phyloP scores from a whole-genome alignment of 1,139 yeast genomes.

The Komagataea norvegica region DNA sequence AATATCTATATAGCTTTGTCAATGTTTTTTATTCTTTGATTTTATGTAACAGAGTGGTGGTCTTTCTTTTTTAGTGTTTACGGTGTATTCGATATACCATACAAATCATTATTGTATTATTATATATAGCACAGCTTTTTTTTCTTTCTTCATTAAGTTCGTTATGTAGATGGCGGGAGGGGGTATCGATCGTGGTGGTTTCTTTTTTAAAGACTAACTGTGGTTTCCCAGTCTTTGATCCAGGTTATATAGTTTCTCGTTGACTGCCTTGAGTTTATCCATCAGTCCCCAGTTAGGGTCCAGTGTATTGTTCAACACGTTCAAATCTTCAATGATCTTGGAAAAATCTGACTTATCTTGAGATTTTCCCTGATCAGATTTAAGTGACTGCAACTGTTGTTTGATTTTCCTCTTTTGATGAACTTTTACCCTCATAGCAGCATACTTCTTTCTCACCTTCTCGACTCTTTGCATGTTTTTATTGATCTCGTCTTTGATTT shows the following conservation, averaged over 20 bases:
- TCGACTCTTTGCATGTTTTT: slow-evolving; percentile 36
- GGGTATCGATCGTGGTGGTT: background rate
- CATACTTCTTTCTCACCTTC: slow-evolving; percentile 33
- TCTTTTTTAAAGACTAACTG: background rate
- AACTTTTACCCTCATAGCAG: slow-evolving; percentile 6
- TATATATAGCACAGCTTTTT: too few relatives aligned
- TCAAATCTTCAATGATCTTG: slow-evolving; percentile 17
- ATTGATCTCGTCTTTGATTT: slow-evolving; percentile 37
- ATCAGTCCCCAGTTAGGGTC: slow-evolving; percentile 41
- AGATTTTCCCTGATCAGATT: slow-evolving; percentile 4
- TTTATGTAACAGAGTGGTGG: too few relatives aligned
- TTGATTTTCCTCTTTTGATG: slow-evolving; percentile 24
- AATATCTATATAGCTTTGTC: too few relatives aligned
- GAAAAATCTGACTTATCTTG: slow-evolving; percentile 1
- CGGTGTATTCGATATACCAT: too few relatives aligned
- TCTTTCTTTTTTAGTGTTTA: too few relatives aligned
- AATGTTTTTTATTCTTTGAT: too few relatives aligned
- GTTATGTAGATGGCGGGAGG: background rate
- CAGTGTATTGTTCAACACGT: slow-evolving; percentile 29
- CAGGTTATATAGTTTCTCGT: slow-evolving; percentile 31
- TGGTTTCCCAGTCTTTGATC: slow-evolving; percentile 18
- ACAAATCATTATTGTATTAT: too few relatives aligned
- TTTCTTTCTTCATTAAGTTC: too few relatives aligned
- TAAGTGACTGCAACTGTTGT: slow-evolving; percentile 25
- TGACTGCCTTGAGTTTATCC: slow-evolving; percentile 34